Evolutionary conservation across 805 yeast genomes (phyloP).

Genomic region (Candida chilensis): DNA sequence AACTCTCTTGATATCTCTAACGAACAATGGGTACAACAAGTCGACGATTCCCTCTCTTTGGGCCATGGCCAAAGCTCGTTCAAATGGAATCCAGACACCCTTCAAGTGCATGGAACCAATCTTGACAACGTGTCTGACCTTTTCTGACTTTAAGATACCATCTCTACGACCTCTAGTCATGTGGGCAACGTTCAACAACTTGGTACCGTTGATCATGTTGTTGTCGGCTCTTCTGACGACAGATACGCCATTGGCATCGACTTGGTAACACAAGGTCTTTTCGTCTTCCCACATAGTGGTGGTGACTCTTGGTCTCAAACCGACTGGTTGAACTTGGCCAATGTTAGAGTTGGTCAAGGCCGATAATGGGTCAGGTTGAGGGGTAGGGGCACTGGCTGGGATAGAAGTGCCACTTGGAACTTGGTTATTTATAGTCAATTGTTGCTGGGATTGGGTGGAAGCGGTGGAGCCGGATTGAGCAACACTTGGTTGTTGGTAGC

Average conservation of each 20-base stretch:
- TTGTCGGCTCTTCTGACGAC: constrained; percentile 82
- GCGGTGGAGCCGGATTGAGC: too few species aligned
- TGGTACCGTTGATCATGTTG: constrained; percentile 82
- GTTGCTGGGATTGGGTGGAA: too few species aligned
- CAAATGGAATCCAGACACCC: constrained; percentile 89
- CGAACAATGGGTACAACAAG: constrained; percentile 58
- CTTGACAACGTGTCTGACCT: constrained; percentile 71
- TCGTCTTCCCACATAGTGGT: constrained; percentile 93
- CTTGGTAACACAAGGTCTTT: constrained; percentile 76
- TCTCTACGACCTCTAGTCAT: constrained; percentile 86
- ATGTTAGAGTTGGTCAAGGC: neutral
- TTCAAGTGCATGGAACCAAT: constrained; percentile 83
- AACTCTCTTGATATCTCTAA: constrained; percentile 58
- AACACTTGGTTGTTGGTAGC: neutral
- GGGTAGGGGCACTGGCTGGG: too few species aligned
- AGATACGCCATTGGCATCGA: constrained; percentile 71
- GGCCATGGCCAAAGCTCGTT: constrained; percentile 74
- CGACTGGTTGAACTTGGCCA: neutral
- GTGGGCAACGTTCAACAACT: constrained; percentile 72
- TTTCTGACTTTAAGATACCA: constrained; percentile 73
- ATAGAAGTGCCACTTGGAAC: too few species aligned
- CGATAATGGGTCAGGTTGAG: neutral
- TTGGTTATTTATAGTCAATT: too few species aligned
- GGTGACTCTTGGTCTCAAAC: constrained; percentile 58
- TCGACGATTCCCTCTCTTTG: constrained; percentile 70